These are phyloP conservation scores for Fibroporia radiculosa DNA, from an alignment of 768 basidiomycete genomes.

Conservation along the genomic window DNA sequence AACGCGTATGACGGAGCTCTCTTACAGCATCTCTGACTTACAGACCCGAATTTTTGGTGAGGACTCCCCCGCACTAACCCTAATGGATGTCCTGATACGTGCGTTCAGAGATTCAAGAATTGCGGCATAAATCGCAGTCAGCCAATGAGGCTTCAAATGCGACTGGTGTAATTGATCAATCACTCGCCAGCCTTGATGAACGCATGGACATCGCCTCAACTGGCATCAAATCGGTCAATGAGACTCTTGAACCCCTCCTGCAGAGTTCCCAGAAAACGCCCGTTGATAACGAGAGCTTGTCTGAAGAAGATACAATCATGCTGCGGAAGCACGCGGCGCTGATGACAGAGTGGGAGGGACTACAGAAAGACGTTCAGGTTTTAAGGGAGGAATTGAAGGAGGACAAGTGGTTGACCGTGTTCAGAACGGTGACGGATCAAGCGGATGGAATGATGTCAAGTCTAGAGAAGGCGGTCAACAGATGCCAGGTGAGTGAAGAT, in stretches of 20 bases:
- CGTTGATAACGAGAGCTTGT: slow-evolving; percentile 4
- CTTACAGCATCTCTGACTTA: slow-evolving; percentile 81
- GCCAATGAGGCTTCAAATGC: slow-evolving; percentile 48
- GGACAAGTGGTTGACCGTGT: slow-evolving; percentile 95
- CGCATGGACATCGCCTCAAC: slow-evolving; percentile 65
- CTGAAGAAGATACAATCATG: slow-evolving; percentile 40
- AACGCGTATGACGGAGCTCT: slow-evolving; percentile 81
- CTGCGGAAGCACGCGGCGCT: slow-evolving; percentile 71
- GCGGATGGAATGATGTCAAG: slow-evolving; percentile 98
- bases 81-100: neutral
- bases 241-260: slow-evolving; percentile 55
- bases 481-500: slow-evolving; percentile 68
- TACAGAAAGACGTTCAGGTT: slow-evolving; percentile 73
- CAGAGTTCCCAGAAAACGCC: slow-evolving; percentile 27
- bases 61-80: slow-evolving; percentile 11
- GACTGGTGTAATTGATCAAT: slow-evolving; percentile 71
- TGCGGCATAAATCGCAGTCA: slow-evolving; percentile 79
- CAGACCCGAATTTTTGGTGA: slow-evolving; percentile 87
- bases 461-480: slow-evolving; percentile 85
- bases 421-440: slow-evolving; percentile 88
- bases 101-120: slow-evolving; percentile 77
- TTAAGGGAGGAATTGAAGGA: slow-evolving; percentile 91
- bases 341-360: slow-evolving; percentile 70
- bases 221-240: slow-evolving; percentile 62
- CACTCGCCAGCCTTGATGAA: slow-evolving; percentile 73